These are phyloP conservation scores for Solanum pennellii DNA, from an alignment of 257 asterid species.

Conservation along the genomic window DNA sequence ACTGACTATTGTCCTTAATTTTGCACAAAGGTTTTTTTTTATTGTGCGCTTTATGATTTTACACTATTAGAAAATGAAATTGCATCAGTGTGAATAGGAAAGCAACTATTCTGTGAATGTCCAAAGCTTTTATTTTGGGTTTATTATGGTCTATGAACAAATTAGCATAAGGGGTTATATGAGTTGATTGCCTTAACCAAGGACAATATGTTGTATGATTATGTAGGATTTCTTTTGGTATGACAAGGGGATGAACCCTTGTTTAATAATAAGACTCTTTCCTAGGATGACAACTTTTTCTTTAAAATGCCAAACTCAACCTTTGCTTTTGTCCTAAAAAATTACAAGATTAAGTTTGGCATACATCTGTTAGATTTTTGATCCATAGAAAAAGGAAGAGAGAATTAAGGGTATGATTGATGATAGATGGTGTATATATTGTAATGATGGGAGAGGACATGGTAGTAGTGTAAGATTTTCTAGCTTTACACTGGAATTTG, in stretches of 20 bases:
- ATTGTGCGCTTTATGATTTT: background rate
- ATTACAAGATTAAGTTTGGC: background rate
- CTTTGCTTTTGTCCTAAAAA: background rate
- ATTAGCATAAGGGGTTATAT: background rate
- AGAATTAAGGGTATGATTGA: background rate
- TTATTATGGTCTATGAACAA: background rate
- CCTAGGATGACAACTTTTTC: background rate
- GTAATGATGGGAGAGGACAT: background rate
- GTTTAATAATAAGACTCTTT: background rate
- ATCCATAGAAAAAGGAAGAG: background rate
- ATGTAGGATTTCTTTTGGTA: background rate
- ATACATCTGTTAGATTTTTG: background rate
- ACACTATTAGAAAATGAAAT: background rate
- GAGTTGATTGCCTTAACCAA: background rate
- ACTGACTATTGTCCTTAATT: background rate
- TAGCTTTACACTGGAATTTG: background rate
- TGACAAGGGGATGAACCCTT: background rate
- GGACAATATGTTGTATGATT: background rate
- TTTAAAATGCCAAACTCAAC: background rate
- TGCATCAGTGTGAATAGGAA: background rate
- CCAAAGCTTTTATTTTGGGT: background rate
- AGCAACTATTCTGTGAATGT: background rate
- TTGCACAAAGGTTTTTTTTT: background rate
- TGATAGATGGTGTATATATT: background rate
- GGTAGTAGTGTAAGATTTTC: background rate